A percentile compares a stretch with the other conserved stretches of the same genome.
These are phyloP conservation scores for Aspergillus hiratsukae DNA, from an alignment of 2,329 filamentous ascomycete genomes.

Conservation along the genomic window DNA sequence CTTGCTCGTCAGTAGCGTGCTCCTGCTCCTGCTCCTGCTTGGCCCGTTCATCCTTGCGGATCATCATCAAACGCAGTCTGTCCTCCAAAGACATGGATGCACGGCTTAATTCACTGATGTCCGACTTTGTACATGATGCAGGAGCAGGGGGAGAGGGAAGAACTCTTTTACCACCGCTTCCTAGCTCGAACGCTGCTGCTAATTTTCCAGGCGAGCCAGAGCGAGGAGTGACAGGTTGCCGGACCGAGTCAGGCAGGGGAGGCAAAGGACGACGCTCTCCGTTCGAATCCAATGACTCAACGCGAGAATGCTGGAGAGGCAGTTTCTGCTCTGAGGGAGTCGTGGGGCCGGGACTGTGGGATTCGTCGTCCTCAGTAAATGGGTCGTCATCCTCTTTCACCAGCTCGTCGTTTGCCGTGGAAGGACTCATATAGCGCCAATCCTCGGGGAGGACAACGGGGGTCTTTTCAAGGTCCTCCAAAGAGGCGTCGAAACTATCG, in stretches of 20 bases:
- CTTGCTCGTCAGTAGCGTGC: slow-evolving; percentile 17
- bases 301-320: slow-evolving; percentile 49
- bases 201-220: slow-evolving; percentile 58
- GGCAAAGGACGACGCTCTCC: slow-evolving; percentile 80
- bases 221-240: slow-evolving; percentile 41
- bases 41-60: slow-evolving; percentile 59
- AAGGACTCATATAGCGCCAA: slow-evolving; percentile 76
- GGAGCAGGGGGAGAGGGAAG: slow-evolving; percentile 69
- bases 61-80: slow-evolving; percentile 81
- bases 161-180: slow-evolving; percentile 61
- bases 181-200: slow-evolving; percentile 67
- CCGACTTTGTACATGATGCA: slow-evolving; percentile 65
- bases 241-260: slow-evolving; percentile 62
- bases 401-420: slow-evolving; percentile 53
- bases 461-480: slow-evolving; percentile 95
- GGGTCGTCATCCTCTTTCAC: slow-evolving; percentile 59
- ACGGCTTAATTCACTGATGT: slow-evolving; percentile 71
- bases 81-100: slow-evolving; percentile 81
- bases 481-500: slow-evolving; percentile 91
- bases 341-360: slow-evolving; percentile 59
- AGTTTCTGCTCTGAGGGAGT: slow-evolving; percentile 39
- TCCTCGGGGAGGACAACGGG: slow-evolving; percentile 96
- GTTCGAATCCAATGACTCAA: slow-evolving; percentile 72
- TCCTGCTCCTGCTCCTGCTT: slow-evolving; percentile 2
- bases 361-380: slow-evolving; percentile 60